A percentile compares a stretch with the other conserved stretches of the same genome.
phyloP scores from a whole-genome alignment of 768 basidiomycete genomes.

The Lactarius psammicola region DNA sequence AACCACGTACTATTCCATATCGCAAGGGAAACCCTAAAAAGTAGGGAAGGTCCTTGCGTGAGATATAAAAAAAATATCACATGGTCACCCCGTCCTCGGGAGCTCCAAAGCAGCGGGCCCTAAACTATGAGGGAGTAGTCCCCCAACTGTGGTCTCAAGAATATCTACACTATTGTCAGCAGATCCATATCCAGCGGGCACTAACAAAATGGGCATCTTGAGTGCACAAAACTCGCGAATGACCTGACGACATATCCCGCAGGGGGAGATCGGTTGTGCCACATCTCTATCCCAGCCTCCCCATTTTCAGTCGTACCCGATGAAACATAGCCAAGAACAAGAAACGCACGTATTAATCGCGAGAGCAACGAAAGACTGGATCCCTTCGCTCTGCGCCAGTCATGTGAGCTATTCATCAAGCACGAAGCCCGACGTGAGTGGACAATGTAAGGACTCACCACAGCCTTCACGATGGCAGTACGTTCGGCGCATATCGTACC shows the following conservation, averaged over 20 bases:
- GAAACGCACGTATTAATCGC: constrained; percentile 73
- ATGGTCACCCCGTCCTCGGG: constrained; percentile 20
- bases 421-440: not conserved
- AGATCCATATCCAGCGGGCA: constrained; percentile 57
- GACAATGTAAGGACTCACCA: constrained; percentile 51
- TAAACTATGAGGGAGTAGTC: constrained; percentile 26
- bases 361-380: constrained; percentile 63
- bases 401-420: not conserved
- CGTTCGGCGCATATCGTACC: constrained; percentile 92
- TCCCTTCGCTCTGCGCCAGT: constrained; percentile 70
- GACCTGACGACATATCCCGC: constrained; percentile 92
- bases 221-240: constrained; percentile 81
- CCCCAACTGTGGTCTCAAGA: constrained; percentile 23
- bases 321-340: not conserved
- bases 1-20: too few relatives aligned
- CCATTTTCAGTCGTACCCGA: not conserved
- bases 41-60: too few relatives aligned
- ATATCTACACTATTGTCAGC: not conserved
- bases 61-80: not conserved
- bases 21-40: too few relatives aligned
- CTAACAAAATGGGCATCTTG: constrained; percentile 69
- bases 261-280: constrained; percentile 66
- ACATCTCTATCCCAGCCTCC: constrained; percentile 55
- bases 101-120: constrained; percentile 25
- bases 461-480: constrained; percentile 92